Conservation (phyloP, 441 rosid genomes). For the Dalechampia spathulata region DNA sequence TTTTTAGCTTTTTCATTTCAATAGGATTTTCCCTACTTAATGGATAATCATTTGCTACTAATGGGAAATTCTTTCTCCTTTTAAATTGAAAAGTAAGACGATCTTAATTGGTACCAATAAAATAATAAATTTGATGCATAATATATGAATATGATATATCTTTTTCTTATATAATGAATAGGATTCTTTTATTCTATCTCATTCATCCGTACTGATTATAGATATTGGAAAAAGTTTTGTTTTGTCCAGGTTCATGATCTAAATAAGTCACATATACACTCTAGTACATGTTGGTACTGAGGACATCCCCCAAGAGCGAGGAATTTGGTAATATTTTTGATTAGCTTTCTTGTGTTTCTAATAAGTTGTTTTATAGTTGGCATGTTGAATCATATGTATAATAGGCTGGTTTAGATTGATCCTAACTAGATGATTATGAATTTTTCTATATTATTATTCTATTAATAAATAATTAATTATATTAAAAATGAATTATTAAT, state of each 20-base stretch:
- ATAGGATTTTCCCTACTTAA: too few species aligned
- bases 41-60: too few species aligned
- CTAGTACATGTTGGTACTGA: neutral
- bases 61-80: too few species aligned
- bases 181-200: too few species aligned
- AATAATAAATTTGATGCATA: too few species aligned
- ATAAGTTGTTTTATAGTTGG: slow-evolving; percentile 8
- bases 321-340: neutral
- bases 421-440: neutral
- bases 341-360: slow-evolving; percentile 7
- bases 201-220: too few species aligned
- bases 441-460: neutral
- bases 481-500: too few species aligned
- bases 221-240: too few species aligned
- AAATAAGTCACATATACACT: neutral
- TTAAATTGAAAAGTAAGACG: too few species aligned
- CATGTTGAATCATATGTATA: slow-evolving; percentile 6
- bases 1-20: too few species aligned
- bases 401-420: slow-evolving; percentile 2
- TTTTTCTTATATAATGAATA: neutral
- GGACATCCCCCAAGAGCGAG: neutral
- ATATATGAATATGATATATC: too few species aligned
- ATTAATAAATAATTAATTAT: neutral
- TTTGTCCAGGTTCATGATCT: neutral
- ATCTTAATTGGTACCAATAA: too few species aligned